Conservation (phyloP, 495 filamentous ascomycete genomes). For the Acidiella bohemica region DNA sequence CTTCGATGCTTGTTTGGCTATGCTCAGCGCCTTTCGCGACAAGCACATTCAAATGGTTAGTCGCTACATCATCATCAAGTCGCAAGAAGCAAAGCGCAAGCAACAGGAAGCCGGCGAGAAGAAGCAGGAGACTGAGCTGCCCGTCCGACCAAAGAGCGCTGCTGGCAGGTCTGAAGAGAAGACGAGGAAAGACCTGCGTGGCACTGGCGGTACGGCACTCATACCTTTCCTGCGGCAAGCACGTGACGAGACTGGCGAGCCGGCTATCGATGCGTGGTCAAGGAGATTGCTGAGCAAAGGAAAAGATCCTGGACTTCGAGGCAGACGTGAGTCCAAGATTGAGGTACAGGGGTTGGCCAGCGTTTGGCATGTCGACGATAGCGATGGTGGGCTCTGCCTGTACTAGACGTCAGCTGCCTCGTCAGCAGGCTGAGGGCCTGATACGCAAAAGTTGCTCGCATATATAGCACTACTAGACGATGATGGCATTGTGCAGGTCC, state of each 20-base stretch:
- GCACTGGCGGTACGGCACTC: slow-evolving; percentile 82
- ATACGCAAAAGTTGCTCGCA: no score
- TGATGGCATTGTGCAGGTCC: no score
- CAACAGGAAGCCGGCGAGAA: slow-evolving; percentile 1
- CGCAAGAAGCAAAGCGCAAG: slow-evolving; percentile 33
- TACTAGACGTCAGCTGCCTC: no score
- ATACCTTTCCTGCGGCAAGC: slow-evolving; percentile 94
- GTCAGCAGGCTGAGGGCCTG: no score
- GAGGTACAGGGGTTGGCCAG: slow-evolving; percentile 69
- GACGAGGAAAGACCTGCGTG: slow-evolving; percentile 50
- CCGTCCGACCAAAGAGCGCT: slow-evolving; percentile 35
- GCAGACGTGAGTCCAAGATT: slow-evolving; percentile 30
- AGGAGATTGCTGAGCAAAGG: slow-evolving; percentile 54
- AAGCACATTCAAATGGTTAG: slow-evolving; percentile 95
- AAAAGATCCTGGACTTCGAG: slow-evolving; percentile 22
- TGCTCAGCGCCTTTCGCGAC: slow-evolving; percentile 78
- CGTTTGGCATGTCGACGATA: slow-evolving; percentile 74
- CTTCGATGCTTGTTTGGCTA: slow-evolving; percentile 81
- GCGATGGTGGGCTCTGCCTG: slow-evolving; percentile 58
- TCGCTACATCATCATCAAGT: slow-evolving; percentile 80
- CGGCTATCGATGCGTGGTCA: slow-evolving; percentile 75
- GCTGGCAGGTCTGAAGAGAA: slow-evolving; percentile 24
- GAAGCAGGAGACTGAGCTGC: slow-evolving; percentile 46
- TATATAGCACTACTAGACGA: no score
- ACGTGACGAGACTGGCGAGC: slow-evolving; percentile 87